Percentiles rank a stretch among this genome's conserved stretches.
phyloP scores from a whole-genome alignment of 176 grass and related monocot genomes.

The Ananas comosus region DNA sequence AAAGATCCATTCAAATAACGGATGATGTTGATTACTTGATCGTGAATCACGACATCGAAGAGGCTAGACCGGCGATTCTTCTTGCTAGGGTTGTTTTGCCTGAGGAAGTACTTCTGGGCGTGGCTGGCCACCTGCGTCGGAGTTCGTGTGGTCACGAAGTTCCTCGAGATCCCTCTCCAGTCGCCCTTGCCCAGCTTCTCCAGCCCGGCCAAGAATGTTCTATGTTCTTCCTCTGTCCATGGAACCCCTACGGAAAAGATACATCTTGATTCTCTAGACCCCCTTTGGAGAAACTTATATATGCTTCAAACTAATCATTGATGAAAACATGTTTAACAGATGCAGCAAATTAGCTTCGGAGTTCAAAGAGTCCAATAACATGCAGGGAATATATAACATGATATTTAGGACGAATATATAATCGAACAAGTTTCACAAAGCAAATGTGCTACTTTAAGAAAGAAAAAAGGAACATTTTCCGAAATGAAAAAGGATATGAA shows the following conservation, averaged over 20 bases:
- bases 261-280: background rate
- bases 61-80: constrained; percentile 92
- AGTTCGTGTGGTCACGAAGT: constrained; percentile 72
- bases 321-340: no score
- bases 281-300: background rate
- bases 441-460: background rate
- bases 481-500: no score
- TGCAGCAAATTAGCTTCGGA: no score
- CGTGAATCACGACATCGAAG: constrained; percentile 49
- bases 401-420: no score
- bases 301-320: background rate
- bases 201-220: constrained; percentile 67
- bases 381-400: no score
- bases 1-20: background rate
- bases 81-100: constrained; percentile 68
- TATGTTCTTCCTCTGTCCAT: constrained; percentile 96
- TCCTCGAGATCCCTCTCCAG: constrained; percentile 92
- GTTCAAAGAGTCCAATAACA: no score
- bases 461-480: no score
- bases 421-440: no score
- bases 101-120: constrained; percentile 91
- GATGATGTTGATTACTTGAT: background rate
- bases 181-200: constrained; percentile 74
- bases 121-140: constrained; percentile 96
- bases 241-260: constrained; percentile 41